A percentile compares a stretch with the other conserved stretches of the same genome.
Conservation (phyloP, 2,329 filamentous ascomycete genomes). For the Coniochaeta sp. region DNA sequence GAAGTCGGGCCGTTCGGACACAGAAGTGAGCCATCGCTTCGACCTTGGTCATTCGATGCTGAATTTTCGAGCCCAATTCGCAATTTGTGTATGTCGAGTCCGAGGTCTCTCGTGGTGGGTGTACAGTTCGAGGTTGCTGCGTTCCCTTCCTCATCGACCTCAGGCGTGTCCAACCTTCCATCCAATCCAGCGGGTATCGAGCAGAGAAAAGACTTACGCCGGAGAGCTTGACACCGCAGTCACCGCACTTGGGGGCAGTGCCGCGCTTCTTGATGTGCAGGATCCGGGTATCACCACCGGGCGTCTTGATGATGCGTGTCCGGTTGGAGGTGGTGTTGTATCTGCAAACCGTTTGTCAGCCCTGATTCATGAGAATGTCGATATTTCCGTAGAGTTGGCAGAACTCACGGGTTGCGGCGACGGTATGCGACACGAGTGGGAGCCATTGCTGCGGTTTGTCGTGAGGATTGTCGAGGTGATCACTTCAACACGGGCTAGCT, state of each 20-base stretch:
- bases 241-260: conserved; percentile 96
- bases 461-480: conserved; percentile 7
- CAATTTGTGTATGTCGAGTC: neutral
- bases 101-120: neutral
- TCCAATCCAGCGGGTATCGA: neutral
- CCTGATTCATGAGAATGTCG: neutral
- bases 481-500: conserved; percentile 1
- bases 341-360: conserved; percentile 35
- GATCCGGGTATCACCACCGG: conserved; percentile 89
- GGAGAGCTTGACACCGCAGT: conserved; percentile 95
- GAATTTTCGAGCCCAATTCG: neutral
- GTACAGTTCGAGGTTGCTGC: neutral
- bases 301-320: conserved; percentile 92
- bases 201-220: conserved; percentile 65
- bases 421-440: conserved; percentile 59
- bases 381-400: neutral
- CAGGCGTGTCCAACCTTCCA: neutral
- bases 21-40: neutral
- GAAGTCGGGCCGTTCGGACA: neutral
- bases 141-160: neutral
- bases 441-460: conserved; percentile 45
- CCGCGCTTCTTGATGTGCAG: conserved; percentile 99
- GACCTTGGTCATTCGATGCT: neutral
- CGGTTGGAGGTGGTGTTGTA: conserved; percentile 99
- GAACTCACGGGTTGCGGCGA: conserved; percentile 71